Evolutionary conservation across 768 basidiomycete species (phyloP).

Genomic region (Lepiota brunneoincarnata): DNA sequence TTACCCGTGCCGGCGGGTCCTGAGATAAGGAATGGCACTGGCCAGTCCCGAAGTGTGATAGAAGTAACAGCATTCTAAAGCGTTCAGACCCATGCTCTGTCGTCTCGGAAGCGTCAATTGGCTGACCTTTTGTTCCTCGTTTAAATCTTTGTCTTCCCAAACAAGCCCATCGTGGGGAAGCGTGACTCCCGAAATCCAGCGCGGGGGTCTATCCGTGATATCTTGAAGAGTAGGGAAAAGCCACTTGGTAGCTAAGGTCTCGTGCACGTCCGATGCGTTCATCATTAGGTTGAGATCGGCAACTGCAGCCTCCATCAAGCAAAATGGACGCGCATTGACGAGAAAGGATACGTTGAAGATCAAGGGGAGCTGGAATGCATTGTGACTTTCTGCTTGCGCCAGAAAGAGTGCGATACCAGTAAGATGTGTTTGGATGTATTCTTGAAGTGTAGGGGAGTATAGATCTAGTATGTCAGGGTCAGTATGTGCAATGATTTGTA

Average conservation of each 20-base stretch:
- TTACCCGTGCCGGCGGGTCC: conserved; percentile 55
- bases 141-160: conserved; percentile 46
- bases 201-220: conserved; percentile 18
- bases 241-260: conserved; percentile 38
- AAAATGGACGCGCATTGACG: conserved; percentile 39
- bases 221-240: conserved; percentile 41
- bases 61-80: conserved; percentile 36
- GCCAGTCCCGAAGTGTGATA: conserved; percentile 39
- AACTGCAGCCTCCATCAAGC: conserved; percentile 41
- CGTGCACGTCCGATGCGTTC: background rate
- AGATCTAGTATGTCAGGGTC: conserved; percentile 29
- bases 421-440: conserved; percentile 34
- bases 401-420: conserved; percentile 36
- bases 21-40: conserved; percentile 46
- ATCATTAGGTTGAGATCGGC: conserved; percentile 9
- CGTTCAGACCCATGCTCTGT: background rate
- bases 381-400: conserved; percentile 37
- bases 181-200: conserved; percentile 17
- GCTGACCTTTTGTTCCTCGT: conserved; percentile 42
- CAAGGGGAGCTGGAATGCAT: conserved; percentile 34
- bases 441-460: conserved; percentile 35
- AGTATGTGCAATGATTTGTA: background rate
- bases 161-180: conserved; percentile 26
- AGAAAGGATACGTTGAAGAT: conserved; percentile 48
- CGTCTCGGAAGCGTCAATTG: background rate